Conservation (phyloP, 495 filamentous ascomycete species). For the Clavariopsis aquatica region DNA sequence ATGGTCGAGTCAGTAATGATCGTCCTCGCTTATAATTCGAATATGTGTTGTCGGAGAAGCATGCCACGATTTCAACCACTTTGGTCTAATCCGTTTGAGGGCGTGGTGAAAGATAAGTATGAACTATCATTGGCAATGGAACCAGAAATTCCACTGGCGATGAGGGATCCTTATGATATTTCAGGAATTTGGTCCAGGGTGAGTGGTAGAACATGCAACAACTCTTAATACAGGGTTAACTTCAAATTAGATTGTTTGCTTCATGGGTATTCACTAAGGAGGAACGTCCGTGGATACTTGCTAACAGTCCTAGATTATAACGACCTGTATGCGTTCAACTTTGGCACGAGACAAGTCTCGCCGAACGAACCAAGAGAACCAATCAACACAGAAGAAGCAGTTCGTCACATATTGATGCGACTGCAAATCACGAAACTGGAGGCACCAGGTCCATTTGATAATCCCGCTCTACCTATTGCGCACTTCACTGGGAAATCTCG, state of each 20-base stretch:
- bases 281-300: constrained; percentile 6
- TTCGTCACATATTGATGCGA: constrained; percentile 65
- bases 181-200: constrained; percentile 61
- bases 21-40: constrained; percentile 58
- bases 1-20: constrained; percentile 67
- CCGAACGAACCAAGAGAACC: constrained; percentile 51
- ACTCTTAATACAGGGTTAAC: constrained; percentile 5
- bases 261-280: constrained; percentile 41
- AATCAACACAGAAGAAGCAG: constrained; percentile 59
- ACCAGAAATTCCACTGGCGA: constrained; percentile 46
- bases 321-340: constrained; percentile 66
- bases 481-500: constrained; percentile 59
- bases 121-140: constrained; percentile 32
- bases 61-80: constrained; percentile 49
- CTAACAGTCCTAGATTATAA: constrained; percentile 53
- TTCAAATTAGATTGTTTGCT: constrained; percentile 51
- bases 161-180: constrained; percentile 60
- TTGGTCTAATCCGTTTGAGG: constrained; percentile 57
- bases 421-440: constrained; percentile 56
- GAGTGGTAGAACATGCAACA: constrained; percentile 6
- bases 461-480: constrained; percentile 56
- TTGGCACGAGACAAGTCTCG: constrained; percentile 26
- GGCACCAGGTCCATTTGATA: constrained; percentile 53
- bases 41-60: constrained; percentile 48
- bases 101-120: constrained; percentile 45